Percentiles rank a stretch among this genome's conserved stretches.
These are phyloP conservation scores for Mycena albidolilacea DNA, from an alignment of 768 basidiomycete genomes.

Conservation along the genomic window DNA sequence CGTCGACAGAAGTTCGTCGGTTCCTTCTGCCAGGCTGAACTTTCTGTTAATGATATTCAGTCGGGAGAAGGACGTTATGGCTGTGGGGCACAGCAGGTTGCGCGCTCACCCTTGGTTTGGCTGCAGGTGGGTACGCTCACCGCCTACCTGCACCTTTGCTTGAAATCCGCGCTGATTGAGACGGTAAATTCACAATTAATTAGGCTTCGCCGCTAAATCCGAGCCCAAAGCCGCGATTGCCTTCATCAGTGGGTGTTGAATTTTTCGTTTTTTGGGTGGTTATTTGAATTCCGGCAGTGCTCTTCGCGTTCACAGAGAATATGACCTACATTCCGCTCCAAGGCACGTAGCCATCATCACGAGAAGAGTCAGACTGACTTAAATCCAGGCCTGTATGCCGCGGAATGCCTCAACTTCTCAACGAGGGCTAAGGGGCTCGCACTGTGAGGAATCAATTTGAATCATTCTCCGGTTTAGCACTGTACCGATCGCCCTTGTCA, in stretches of 20 bases:
- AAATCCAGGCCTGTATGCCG: constrained; percentile 26
- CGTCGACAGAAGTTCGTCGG: constrained; percentile 53
- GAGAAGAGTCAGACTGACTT: neutral
- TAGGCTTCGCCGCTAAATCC: constrained; percentile 58
- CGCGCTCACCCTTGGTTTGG: constrained; percentile 55
- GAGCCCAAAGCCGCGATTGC: constrained; percentile 59
- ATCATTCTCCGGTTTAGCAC: neutral
- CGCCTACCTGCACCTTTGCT: neutral
- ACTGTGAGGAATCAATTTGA: constrained; percentile 1
- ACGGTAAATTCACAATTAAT: neutral
- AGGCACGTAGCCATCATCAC: neutral
- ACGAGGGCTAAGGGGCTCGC: constrained; percentile 31
- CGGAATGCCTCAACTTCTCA: constrained; percentile 30
- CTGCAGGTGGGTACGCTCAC: constrained; percentile 49
- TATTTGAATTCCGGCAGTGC: neutral
- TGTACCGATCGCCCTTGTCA: neutral
- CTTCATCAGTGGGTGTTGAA: constrained; percentile 55
- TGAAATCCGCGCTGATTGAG: no score
- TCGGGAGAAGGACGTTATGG: constrained; percentile 62
- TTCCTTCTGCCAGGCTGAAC: neutral
- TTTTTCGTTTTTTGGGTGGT: neutral
- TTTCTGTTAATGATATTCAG: constrained; percentile 35
- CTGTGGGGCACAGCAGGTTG: constrained; percentile 60
- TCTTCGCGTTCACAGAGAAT: constrained; percentile 23
- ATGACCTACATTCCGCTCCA: constrained; percentile 33